Base-by-base conservation (phyloP, 2,329 filamentous ascomycete genomes). In the Fusarium tanahbumbuense region DNA sequence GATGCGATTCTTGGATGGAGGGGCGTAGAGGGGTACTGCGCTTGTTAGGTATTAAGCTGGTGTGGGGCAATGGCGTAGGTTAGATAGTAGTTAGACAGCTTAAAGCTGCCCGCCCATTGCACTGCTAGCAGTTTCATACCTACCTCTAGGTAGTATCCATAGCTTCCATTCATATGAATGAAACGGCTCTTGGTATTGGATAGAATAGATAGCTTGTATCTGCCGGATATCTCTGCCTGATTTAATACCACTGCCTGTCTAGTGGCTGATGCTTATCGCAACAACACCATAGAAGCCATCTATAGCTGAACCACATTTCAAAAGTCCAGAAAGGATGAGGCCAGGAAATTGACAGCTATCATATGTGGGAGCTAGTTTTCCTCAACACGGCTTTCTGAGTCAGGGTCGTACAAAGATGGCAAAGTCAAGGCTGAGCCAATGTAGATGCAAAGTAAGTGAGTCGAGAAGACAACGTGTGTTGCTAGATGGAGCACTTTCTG, bases 41-140 rank as follows among this genome's bases (percentile, higher is more conserved):
- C 41, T 52, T 63, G 18, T 37, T 41, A 30, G n/a, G 42, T 41
- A 27, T 34, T 62, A 30, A 70, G 68, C 68, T 70, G 41, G 32
- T 64, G 67, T 62, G 68, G 68, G 68, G 68, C 66, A 69, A 47
- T 53, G 34, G 49, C 23, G 32, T 53, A 53, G 16, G 16, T 13
- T 13, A 20, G 15, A 9, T 9, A 15, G 49, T 32, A 15, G 7
- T 3, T 37, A n/a, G 34, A 37, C 30, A 32, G 34, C 34, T 32
- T 37, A 37, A 37, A 37, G 34, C 34, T 37, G 18, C 34, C 16
- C 15, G 32, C 32, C 34, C 10, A 18, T 37, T 37, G 34, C 18
- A n/a, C 46, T 67, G 54, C 41, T 49, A 61, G 64, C 42, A 45
- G 42, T 30, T 64, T 23, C n/a, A 23, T 22, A 41, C 3, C 22